Percentiles rank a stretch among this genome's conserved stretches.
Evolutionary conservation across 257 asterid genomes (phyloP).

Genomic region (Nicotiana tomentosiformis): DNA sequence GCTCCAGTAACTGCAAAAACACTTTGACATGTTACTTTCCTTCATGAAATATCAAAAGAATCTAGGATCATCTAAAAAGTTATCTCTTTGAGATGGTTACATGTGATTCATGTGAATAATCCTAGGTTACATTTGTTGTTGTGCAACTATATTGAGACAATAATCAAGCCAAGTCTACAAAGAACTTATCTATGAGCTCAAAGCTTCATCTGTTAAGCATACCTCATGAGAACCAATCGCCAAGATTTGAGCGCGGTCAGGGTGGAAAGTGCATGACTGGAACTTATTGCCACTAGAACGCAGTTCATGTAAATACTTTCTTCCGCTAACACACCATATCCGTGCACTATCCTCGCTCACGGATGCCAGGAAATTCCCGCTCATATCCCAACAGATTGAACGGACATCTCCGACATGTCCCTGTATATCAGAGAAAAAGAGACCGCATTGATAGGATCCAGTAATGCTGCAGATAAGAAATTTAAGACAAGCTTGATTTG

Average conservation of each 20-base stretch:
- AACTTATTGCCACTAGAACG: slow-evolving; percentile 25
- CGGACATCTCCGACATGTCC: background rate
- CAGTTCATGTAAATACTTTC: slow-evolving; percentile 25
- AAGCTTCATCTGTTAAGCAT: background rate
- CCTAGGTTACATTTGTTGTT: background rate
- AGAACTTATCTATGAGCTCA: background rate
- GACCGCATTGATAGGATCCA: no score
- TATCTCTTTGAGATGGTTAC: no score
- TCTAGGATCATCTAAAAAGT: no score
- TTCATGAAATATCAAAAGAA: background rate
- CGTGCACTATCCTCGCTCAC: slow-evolving; percentile 39
- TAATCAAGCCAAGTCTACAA: background rate
- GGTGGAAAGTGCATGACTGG: slow-evolving; percentile 42
- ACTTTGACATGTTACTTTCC: background rate
- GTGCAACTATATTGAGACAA: background rate
- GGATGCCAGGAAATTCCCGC: slow-evolving; percentile 37
- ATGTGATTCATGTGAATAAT: no score
- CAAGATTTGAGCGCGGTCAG: slow-evolving; percentile 28
- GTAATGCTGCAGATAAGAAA: no score
- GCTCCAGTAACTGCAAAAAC: slow-evolving; percentile 30
- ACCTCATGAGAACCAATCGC: slow-evolving; percentile 43
- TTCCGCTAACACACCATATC: slow-evolving; percentile 32
- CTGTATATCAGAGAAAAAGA: no score
- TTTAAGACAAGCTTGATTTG: no score
- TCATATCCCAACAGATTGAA: slow-evolving; percentile 37